Base-by-base conservation (phyloP, 306 rosid species). In the Morella rubra region DNA sequence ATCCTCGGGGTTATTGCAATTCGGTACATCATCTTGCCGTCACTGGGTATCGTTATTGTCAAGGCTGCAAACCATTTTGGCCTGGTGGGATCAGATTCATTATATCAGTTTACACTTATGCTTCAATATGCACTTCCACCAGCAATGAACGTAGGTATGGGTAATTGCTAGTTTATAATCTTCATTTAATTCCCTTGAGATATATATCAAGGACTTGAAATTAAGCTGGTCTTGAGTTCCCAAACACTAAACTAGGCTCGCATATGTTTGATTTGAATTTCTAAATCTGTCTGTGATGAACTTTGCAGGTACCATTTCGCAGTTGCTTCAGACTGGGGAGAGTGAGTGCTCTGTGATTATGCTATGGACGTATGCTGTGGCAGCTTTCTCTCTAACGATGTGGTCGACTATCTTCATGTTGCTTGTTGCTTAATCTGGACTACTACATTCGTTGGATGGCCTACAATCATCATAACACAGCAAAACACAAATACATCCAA, bases 1-100 rank as follows among this genome's bases (percentile, higher is more conserved):
- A 46, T 84, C 72, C 18, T 68, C 42, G 87, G 86, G 22, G 65
- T 84, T 45, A 79, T 81, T 44, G 19, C 80, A n/a, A 85, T 86
- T 27, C 60, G 77, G 37, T 76, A 69, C 56, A 54, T 86, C 44
- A 83, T 73, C 22, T 49, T 81, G 40, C 90, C 87, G 11, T 24
- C 9, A n/a, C n/a, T 69, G 73, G 73, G 56, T 45, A 44, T 69
- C 46, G 73, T 22, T 1, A 47, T 69, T 19, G 73, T 69, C 24
- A 69, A 46, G 41, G 73, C 41, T 69, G 73, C 56, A 69, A 19
- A 69, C 16, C 41, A 20, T 69, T 69, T 45, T 45, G 73, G 73
- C 73, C 0, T 44, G 73, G 42, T 69, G 41, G 56, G 18, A 20
- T 20, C 73, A 69, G 19, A 46, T 46, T 46, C 73, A 44, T 69